Conservation (phyloP, 768 basidiomycete species). For the Boletus reticuloceps region DNA sequence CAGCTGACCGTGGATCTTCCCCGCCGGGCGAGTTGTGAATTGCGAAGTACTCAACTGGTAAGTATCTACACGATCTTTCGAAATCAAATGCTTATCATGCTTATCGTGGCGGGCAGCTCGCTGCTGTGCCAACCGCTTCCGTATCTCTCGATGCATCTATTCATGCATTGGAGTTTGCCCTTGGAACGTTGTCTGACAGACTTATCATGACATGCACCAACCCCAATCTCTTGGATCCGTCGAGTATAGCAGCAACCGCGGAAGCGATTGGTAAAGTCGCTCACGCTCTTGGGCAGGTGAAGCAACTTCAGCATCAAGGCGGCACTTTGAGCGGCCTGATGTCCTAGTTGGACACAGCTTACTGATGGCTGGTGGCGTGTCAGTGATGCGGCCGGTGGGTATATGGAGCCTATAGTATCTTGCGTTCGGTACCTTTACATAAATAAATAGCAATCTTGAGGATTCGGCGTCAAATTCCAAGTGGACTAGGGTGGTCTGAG, state of each 20-base stretch:
- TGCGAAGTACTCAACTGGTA: slow-evolving; percentile 19
- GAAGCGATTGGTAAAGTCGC: slow-evolving; percentile 68
- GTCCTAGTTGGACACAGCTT: slow-evolving; percentile 8
- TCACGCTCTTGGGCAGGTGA: slow-evolving; percentile 58
- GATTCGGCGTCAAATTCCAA: neutral
- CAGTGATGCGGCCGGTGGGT: slow-evolving; percentile 3
- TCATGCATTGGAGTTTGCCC: slow-evolving; percentile 49
- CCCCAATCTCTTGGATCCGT: slow-evolving; percentile 40
- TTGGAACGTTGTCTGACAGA: slow-evolving; percentile 51
- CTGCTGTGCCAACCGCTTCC: slow-evolving; percentile 10
- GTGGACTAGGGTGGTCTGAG: neutral
- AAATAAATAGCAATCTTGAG: neutral
- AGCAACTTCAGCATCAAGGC: slow-evolving; percentile 48
- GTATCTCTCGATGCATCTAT: slow-evolving; percentile 32
- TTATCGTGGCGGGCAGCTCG: slow-evolving; percentile 16
- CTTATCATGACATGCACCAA: slow-evolving; percentile 44
- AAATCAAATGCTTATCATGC: neutral
- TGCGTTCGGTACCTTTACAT: neutral
- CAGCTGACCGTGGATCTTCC: slow-evolving; percentile 24
- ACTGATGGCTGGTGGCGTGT: slow-evolving; percentile 11
- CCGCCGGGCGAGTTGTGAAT: slow-evolving; percentile 10
- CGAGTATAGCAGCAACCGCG: slow-evolving; percentile 55
- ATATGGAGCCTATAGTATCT: neutral
- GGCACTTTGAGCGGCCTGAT: slow-evolving; percentile 7
- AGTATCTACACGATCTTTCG: neutral